These are phyloP conservation scores for Conringia planisiliqua DNA, from an alignment of 345 rosid genomes.

Conservation along the genomic window DNA sequence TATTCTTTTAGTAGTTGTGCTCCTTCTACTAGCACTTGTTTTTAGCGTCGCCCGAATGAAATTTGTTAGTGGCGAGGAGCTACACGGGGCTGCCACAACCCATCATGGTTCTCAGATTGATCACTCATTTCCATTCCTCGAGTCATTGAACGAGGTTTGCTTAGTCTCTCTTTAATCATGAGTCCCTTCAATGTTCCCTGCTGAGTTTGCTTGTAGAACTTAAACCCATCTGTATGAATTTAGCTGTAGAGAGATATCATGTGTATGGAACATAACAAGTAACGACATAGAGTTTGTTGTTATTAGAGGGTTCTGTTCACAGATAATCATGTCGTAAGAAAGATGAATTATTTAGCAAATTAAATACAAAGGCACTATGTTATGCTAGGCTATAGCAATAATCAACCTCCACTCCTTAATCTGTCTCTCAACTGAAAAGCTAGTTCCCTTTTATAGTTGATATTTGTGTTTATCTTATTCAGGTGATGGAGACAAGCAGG, in stretches of 20 bases:
- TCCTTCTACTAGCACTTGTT: conserved; percentile 76
- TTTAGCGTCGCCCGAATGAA: conserved; percentile 95
- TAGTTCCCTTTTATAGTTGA: neutral
- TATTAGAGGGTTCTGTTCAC: neutral
- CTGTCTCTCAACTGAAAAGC: neutral
- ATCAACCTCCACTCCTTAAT: neutral
- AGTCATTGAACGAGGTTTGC: conserved; percentile 86
- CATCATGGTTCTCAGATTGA: conserved; percentile 55
- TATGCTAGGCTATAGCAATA: neutral
- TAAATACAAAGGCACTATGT: neutral
- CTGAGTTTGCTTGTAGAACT: neutral
- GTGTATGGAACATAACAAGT: neutral
- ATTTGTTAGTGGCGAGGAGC: conserved; percentile 81
- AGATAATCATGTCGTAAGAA: neutral
- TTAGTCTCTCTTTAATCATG: neutral
- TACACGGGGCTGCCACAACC: conserved; percentile 55
- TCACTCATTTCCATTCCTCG: conserved; percentile 90
- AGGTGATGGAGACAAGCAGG: conserved; percentile 92
- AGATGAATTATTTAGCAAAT: neutral
- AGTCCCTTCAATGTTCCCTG: neutral
- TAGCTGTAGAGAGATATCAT: neutral
- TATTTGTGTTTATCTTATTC: conserved; percentile 11
- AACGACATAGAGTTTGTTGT: neutral
- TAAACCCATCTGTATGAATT: neutral
- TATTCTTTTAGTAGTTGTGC: conserved; percentile 65